Evolutionary conservation across 306 rosid species (phyloP).

Genomic region (Lagenaria siceraria): DNA sequence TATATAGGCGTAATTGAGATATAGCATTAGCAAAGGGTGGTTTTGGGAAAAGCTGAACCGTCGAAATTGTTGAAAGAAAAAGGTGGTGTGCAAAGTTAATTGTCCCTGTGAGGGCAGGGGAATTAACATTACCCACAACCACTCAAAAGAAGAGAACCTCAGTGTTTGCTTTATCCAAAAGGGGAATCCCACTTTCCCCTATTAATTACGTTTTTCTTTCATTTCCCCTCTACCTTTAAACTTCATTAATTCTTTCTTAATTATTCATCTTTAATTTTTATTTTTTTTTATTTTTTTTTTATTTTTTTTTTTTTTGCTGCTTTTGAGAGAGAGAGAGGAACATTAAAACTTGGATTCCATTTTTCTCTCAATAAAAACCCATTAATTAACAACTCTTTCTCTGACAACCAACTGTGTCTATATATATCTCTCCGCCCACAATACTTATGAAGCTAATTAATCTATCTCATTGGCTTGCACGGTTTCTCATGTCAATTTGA

Average conservation of each 20-base stretch:
- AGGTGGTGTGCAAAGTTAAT: not conserved
- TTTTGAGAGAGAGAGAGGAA: not conserved
- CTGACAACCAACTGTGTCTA: not conserved
- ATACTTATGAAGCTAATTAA: not conserved
- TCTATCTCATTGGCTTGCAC: too few relatives aligned
- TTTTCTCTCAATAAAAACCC: not conserved
- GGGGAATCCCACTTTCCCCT: conserved; percentile 3
- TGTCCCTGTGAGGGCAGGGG: not conserved
- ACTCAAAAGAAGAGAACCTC: conserved; percentile 4
- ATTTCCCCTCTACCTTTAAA: not conserved
- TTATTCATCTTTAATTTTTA: not conserved
- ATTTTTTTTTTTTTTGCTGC: not conserved
- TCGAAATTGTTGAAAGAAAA: conserved; percentile 3
- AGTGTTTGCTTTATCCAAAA: conserved; percentile 6
- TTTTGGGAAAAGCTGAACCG: conserved; percentile 10
- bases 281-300: not conserved
- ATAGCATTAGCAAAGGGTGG: not conserved
- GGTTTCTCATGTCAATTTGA: not conserved
- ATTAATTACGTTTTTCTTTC: not conserved
- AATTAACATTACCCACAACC: conserved; percentile 1
- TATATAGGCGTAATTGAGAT: not conserved
- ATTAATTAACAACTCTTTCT: not conserved
- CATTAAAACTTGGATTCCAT: not conserved
- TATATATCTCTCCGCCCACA: not conserved
- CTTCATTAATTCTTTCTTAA: not conserved